These are phyloP conservation scores for Furcasterigmium furcatum DNA, from an alignment of 2,329 filamentous ascomycete genomes.

Conservation along the genomic window DNA sequence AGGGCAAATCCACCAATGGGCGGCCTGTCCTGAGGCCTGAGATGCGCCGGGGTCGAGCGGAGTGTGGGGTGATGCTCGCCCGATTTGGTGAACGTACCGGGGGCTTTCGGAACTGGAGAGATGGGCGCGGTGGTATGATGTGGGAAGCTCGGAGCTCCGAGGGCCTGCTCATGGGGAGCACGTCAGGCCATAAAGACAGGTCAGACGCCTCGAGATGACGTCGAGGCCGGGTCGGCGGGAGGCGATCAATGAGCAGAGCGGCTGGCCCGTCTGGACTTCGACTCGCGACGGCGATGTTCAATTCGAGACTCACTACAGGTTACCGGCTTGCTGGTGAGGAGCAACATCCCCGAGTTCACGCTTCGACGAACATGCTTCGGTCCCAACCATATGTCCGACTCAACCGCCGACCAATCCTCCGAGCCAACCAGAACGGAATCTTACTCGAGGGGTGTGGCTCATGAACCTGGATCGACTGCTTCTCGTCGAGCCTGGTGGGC, in stretches of 20 bases:
- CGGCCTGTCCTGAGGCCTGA: background rate
- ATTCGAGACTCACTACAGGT: no score
- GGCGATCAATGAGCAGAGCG: no score
- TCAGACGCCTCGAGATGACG: background rate
- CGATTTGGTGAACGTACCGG: background rate
- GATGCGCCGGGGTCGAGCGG: background rate
- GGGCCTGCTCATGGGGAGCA: background rate
- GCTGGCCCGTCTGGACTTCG: no score
- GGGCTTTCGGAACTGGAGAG: background rate
- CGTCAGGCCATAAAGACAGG: background rate
- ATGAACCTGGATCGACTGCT: slow-evolving; percentile 55
- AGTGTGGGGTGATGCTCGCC: background rate
- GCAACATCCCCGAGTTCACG: no score
- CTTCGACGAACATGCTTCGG: slow-evolving; percentile 36
- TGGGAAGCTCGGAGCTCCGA: background rate
- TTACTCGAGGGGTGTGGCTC: slow-evolving; percentile 55
- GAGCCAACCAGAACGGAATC: slow-evolving; percentile 41
- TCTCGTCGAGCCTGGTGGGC: slow-evolving; percentile 32
- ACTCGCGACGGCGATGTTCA: no score
- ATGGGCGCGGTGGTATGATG: background rate
- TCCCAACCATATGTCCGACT: slow-evolving; percentile 47
- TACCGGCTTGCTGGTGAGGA: no score
- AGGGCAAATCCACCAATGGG: background rate
- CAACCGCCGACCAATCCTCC: slow-evolving; percentile 45
- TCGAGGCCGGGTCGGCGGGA: no score